Evolutionary conservation across 2,329 filamentous ascomycete genomes (phyloP), one percentile per base, ranked within the genome.

Genomic region (Alternaria metachromatica): DNA sequence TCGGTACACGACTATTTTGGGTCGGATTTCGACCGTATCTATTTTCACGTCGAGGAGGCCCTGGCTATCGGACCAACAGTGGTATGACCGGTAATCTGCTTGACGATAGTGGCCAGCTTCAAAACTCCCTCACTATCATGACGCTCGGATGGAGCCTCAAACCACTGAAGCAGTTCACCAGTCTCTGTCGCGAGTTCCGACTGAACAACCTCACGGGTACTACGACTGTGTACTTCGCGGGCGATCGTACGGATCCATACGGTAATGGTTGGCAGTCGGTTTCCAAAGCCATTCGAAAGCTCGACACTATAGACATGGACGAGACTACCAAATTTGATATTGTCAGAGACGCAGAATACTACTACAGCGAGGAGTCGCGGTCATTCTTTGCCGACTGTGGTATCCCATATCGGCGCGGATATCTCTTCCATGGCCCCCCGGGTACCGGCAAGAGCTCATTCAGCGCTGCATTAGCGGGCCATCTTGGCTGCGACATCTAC

Each of bases 381-480:
- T 57, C 66, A 49, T 82, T 72, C 67, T 81, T 81, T 49, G 69
- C 74, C 3, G 69, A 78, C 50, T 75, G 74, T n/a, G 76, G 76
- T 18, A 75, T 77, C 15, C 76, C 76, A 1, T 76, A 77, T 57
- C 72, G 74, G 12, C 73, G 75, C 30, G 80, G 81, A 1, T 82
- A 83, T 64, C 71, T 83, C 18, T 76, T 83, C 25, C 61, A 81
- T 55, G 78, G 81, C 2, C 79, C 76, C 2, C 81, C 80, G 10
- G 78, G 81, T 20, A 83, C 79, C 1, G 77, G 80, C 23, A 83
- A 83, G 65, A 78, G 77, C 13, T 80, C 76, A 12, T 80, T 82
- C 50, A 79, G 74, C 54, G 73, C 79, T 18, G 78, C 78, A 4
- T 61, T 82, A 13, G 79, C 78, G 20, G 75, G 80, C 3, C 68